Evolutionary conservation across 2,329 filamentous ascomycete genomes (phyloP).

Genomic region (Anisogramma anomala): DNA sequence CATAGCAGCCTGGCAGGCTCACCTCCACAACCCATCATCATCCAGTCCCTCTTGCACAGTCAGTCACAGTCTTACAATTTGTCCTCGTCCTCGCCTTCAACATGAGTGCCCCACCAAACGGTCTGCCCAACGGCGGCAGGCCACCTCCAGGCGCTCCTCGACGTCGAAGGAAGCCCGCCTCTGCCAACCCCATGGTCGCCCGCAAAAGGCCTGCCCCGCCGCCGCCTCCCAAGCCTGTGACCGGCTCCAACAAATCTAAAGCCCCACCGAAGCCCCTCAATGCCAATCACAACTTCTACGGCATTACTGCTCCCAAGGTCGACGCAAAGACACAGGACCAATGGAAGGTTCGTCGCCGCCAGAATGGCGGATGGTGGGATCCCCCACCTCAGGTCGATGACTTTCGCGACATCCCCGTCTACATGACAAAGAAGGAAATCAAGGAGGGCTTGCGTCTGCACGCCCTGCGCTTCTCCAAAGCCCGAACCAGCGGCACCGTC

Average conservation of each 20-base stretch:
- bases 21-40: neutral
- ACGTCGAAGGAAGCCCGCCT: slow-evolving; percentile 34
- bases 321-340: slow-evolving; percentile 20
- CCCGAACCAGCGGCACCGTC: slow-evolving; percentile 43
- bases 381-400: slow-evolving; percentile 32
- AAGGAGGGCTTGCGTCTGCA: slow-evolving; percentile 75
- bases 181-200: slow-evolving; percentile 52
- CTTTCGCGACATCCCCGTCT: slow-evolving; percentile 53
- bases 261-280: slow-evolving; percentile 16
- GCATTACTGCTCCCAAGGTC: slow-evolving; percentile 18
- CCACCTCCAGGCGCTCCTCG: slow-evolving; percentile 22
- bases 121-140: slow-evolving; percentile 19
- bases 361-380: slow-evolving; percentile 48
- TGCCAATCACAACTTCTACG: slow-evolving; percentile 14
- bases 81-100: slow-evolving; percentile 10
- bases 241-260: slow-evolving; percentile 13
- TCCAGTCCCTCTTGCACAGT: neutral
- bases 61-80: neutral
- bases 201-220: slow-evolving; percentile 39
- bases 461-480: slow-evolving; percentile 64
- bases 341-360: slow-evolving; percentile 31
- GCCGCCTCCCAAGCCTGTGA: slow-evolving; percentile 23
- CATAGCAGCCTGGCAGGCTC: neutral
- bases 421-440: slow-evolving; percentile 71
- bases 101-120: slow-evolving; percentile 35